phyloP scores from a whole-genome alignment of 176 grass and related monocot genomes.

The Aegilops longissima region DNA sequence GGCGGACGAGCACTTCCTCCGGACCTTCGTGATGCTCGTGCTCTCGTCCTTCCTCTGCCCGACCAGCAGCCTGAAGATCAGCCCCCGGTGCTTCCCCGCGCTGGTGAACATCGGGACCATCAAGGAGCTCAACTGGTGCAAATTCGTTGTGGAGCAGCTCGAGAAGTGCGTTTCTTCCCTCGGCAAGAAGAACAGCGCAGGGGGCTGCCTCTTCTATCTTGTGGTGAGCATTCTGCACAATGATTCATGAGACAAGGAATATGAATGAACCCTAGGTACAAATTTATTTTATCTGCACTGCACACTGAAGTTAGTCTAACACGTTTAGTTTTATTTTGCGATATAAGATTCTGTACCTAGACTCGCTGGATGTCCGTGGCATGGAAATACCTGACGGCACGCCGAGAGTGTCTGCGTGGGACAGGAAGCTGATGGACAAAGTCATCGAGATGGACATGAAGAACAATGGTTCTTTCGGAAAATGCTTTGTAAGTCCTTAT shows the following conservation, averaged over 20 bases:
- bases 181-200: neutral
- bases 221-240: neutral
- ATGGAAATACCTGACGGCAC: neutral
- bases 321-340: neutral
- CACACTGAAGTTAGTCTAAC: neutral
- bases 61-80: neutral
- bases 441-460: constrained; percentile 6
- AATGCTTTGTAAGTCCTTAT: constrained; percentile 15
- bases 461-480: neutral
- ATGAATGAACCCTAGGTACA: neutral
- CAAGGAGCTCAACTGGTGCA: constrained; percentile 15
- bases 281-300: neutral
- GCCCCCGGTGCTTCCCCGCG: constrained; percentile 7
- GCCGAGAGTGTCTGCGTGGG: neutral
- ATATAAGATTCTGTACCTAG: constrained; percentile 14
- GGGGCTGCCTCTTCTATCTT: constrained; percentile 5
- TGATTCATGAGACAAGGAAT: neutral
- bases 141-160: constrained; percentile 14
- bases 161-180: neutral
- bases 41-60: constrained; percentile 6
- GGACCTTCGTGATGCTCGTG: neutral
- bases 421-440: neutral
- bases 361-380: constrained; percentile 1
- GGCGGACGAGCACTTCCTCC: constrained; percentile 19
- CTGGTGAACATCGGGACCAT: neutral